Percentiles rank a stretch among this genome's conserved stretches.
Conservation (phyloP, 2,329 filamentous ascomycete genomes). For the Proliferodiscus dingleyae region DNA sequence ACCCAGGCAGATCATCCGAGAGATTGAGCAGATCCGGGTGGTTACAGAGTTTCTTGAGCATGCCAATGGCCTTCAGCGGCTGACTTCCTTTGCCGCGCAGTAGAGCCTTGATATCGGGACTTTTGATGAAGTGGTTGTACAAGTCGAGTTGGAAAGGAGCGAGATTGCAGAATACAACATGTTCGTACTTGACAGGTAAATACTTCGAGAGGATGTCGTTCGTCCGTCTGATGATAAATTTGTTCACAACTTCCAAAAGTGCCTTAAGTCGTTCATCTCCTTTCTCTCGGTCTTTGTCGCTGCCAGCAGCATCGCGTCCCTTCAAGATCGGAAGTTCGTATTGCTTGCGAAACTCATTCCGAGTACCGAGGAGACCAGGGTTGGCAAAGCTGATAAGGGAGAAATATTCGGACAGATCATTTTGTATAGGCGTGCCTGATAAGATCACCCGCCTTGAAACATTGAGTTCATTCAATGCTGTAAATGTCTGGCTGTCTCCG, state of each 20-base stretch:
- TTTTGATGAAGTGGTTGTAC: slow-evolving; percentile 96
- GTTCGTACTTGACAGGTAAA: slow-evolving; percentile 95
- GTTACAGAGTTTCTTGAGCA: slow-evolving; percentile 98
- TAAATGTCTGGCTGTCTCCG: slow-evolving; percentile 92
- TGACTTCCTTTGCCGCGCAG: slow-evolving; percentile 92
- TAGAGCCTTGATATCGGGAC: slow-evolving; percentile 87
- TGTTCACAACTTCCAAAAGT: slow-evolving; percentile 82
- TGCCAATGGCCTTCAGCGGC: slow-evolving; percentile 90
- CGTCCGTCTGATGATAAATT: slow-evolving; percentile 95
- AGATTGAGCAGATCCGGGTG: slow-evolving; percentile 90
- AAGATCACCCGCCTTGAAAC: slow-evolving; percentile 89
- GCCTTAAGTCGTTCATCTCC: slow-evolving; percentile 81
- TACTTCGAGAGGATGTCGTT: slow-evolving; percentile 99
- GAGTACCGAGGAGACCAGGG: slow-evolving; percentile 81
- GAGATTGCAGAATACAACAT: slow-evolving; percentile 96
- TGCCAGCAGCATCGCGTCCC: slow-evolving; percentile 85
- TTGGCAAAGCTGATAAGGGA: slow-evolving; percentile 95
- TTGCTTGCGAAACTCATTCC: slow-evolving; percentile 86
- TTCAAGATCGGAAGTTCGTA: slow-evolving; percentile 90
- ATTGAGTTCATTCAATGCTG: slow-evolving; percentile 81
- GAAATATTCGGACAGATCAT: slow-evolving; percentile 97
- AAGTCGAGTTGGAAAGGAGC: slow-evolving; percentile 88
- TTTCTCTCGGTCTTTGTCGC: slow-evolving; percentile 73
- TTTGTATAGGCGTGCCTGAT: slow-evolving; percentile 95
- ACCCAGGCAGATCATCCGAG: slow-evolving; percentile 77